Evolutionary conservation across 495 filamentous ascomycete species (phyloP).

Genomic region (Alectoria sarmentosa): DNA sequence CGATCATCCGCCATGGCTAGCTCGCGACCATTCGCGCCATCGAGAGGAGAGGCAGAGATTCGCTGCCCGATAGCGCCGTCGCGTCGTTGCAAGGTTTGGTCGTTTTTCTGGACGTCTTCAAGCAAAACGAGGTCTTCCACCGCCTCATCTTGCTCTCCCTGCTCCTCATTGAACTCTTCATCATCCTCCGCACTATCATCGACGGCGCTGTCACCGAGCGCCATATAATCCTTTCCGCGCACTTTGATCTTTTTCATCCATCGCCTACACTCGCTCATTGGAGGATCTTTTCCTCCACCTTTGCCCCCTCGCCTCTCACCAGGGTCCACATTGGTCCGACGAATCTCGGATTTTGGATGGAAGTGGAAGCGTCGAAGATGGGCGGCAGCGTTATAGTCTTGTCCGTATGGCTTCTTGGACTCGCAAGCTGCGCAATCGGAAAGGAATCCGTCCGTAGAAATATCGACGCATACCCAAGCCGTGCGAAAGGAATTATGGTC

Average conservation of each 20-base stretch:
- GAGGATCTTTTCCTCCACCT: conserved; percentile 72
- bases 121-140: not conserved
- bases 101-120: not conserved
- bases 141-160: not conserved
- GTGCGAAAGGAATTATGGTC: conserved; percentile 67
- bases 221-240: conserved; percentile 22
- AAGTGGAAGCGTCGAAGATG: conserved; percentile 90
- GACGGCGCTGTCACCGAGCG: not conserved
- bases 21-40: not conserved
- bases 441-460: conserved; percentile 55
- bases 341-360: conserved; percentile 49
- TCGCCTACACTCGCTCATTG: conserved; percentile 71
- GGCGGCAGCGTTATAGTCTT: conserved; percentile 93
- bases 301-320: conserved; percentile 70
- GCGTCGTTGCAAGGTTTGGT: not conserved
- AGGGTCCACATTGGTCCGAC: conserved; percentile 46
- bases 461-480: conserved; percentile 71
- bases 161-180: not conserved
- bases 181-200: conserved; percentile 1
- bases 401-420: conserved; percentile 71
- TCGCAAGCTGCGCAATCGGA: conserved; percentile 84
- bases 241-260: conserved; percentile 70
- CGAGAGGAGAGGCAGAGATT: not conserved
- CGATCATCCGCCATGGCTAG: not conserved
- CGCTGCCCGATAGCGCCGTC: not conserved